Evolutionary conservation across 306 rosid species (phyloP).

Genomic region (Alnus rubra): DNA sequence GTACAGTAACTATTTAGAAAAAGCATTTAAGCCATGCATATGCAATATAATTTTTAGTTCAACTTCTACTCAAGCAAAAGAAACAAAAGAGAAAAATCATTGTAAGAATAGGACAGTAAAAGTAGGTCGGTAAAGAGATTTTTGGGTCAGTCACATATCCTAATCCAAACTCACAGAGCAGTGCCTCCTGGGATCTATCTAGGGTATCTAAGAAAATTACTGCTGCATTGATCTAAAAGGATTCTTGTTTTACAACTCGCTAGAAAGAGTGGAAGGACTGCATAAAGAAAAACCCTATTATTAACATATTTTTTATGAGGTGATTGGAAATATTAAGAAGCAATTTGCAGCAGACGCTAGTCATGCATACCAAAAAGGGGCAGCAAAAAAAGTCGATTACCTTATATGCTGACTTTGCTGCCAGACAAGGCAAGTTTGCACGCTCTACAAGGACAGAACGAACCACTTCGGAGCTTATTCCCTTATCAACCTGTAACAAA

Average conservation of each 20-base stretch:
- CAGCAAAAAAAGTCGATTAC: slow-evolving; percentile 38
- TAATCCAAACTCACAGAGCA: not conserved
- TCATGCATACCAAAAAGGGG: not conserved
- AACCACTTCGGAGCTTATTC: slow-evolving; percentile 71
- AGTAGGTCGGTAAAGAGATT: not conserved
- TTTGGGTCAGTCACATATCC: not conserved
- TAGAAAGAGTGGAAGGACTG: not conserved
- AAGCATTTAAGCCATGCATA: not conserved
- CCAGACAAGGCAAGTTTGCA: slow-evolving; percentile 73
- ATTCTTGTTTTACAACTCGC: not conserved
- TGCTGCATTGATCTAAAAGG: not conserved
- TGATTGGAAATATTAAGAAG: not conserved
- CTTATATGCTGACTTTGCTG: slow-evolving; percentile 75
- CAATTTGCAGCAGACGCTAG: not conserved
- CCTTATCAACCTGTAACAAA: slow-evolving; percentile 78
- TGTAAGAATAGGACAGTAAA: not conserved
- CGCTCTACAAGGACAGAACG: slow-evolving; percentile 79
- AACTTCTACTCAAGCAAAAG: not conserved
- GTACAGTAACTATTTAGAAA: not conserved
- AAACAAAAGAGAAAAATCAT: not conserved
- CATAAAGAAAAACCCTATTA: not conserved
- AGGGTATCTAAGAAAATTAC: not conserved
- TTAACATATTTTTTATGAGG: not conserved
- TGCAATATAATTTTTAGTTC: not conserved
- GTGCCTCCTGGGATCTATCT: not conserved